These are phyloP conservation scores for Vaccinium corymbosum DNA, from an alignment of 148 eudicot genomes.

Conservation along the genomic window DNA sequence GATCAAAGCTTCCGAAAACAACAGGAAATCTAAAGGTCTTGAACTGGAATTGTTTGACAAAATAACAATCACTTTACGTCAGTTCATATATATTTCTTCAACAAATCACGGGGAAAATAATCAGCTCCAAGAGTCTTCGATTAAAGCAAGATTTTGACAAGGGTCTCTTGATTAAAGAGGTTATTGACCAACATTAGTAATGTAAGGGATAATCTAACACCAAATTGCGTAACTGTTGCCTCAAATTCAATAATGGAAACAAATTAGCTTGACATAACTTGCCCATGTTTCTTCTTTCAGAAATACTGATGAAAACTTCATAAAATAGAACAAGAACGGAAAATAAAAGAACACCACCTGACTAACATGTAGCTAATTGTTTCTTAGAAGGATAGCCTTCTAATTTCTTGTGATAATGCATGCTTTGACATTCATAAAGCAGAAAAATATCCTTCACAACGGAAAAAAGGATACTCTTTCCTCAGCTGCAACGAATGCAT, in stretches of 20 bases:
- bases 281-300: not conserved
- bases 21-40: not conserved
- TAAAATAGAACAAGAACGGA: not conserved
- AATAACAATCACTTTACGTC: not conserved
- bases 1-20: not conserved
- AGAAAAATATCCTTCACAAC: not conserved
- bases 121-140: not conserved
- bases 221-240: not conserved
- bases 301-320: not conserved
- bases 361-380: not conserved
- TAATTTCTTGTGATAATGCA: not conserved
- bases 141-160: not conserved
- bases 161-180: not conserved
- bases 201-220: not conserved
- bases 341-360: not conserved
- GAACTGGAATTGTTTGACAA: not conserved
- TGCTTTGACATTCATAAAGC: not conserved
- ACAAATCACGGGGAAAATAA: not conserved
- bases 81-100: not conserved
- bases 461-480: constrained; percentile 83
- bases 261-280: not conserved
- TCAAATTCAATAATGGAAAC: not conserved
- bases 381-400: constrained; percentile 3
- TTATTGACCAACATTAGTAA: not conserved
- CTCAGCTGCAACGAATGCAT: constrained; percentile 90